A percentile compares a stretch with the other conserved stretches of the same genome.
phyloP scores from a whole-genome alignment of 1,139 yeast species.

The Pichia sp. region DNA sequence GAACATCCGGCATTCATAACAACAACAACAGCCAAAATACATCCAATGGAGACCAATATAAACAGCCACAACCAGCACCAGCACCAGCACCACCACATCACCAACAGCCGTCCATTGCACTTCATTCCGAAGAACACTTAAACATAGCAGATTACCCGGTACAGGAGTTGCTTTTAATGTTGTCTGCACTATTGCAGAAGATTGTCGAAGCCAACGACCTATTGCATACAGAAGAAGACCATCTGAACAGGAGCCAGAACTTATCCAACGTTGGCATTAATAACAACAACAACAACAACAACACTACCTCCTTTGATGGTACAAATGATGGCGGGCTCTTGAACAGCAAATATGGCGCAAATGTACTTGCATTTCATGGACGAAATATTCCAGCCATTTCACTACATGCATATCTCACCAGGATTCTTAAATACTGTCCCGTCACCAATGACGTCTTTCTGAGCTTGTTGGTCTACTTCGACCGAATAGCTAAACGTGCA shows the following conservation, averaged over 20 bases:
- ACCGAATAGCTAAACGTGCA: constrained; percentile 86
- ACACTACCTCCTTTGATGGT: constrained; percentile 4
- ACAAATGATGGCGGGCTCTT: constrained; percentile 14
- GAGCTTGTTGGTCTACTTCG: constrained; percentile 86
- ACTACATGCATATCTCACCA: constrained; percentile 78
- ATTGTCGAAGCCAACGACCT: constrained; percentile 91
- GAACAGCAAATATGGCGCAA: constrained; percentile 54
- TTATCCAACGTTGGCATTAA: not conserved
- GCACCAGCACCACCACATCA: constrained; percentile 5
- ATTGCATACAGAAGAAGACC: constrained; percentile 53
- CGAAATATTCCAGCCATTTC: constrained; percentile 93
- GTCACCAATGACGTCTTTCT: constrained; percentile 94
- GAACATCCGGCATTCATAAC: constrained; percentile 10
- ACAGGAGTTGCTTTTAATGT: constrained; percentile 74
- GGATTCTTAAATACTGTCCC: constrained; percentile 94
- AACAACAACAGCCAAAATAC: constrained; percentile 1
- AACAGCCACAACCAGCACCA: not conserved
- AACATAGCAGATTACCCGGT: constrained; percentile 84
- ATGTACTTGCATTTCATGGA: constrained; percentile 89
- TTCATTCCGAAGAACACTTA: constrained; percentile 46
- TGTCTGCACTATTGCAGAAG: constrained; percentile 76
- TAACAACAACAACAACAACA: not conserved
- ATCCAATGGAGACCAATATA: not conserved
- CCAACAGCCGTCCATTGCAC: constrained; percentile 1
- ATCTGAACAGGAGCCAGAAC: constrained; percentile 1